Conservation (phyloP, 495 filamentous ascomycete genomes). For the Penicillium lividum region DNA sequence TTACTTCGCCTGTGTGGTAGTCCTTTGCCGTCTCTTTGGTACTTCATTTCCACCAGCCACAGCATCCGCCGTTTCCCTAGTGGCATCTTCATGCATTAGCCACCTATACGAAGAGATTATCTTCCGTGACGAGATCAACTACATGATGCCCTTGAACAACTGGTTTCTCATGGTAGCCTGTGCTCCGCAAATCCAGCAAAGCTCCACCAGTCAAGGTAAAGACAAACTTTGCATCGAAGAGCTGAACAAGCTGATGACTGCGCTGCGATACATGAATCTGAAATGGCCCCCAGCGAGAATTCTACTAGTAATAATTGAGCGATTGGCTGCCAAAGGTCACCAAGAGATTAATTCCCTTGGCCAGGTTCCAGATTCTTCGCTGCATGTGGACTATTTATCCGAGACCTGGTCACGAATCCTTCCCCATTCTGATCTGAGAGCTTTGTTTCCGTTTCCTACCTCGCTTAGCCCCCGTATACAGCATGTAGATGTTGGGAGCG, state of each 20-base stretch:
- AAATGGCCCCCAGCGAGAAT: neutral
- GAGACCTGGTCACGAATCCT: neutral
- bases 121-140: conserved; percentile 13
- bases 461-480: neutral
- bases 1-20: neutral
- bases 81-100: neutral
- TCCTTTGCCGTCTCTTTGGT: neutral
- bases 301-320: neutral
- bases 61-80: neutral
- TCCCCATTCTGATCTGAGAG: neutral
- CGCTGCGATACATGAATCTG: neutral
- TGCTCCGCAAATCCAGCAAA: conserved; percentile 14
- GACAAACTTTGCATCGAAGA: neutral
- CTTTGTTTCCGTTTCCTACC: neutral
- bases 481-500: neutral
- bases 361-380: neutral
- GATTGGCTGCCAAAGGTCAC: neutral
- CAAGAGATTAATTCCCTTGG: neutral
- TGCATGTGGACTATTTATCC: neutral
- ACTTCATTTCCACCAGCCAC: neutral
- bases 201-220: conserved; percentile 1
- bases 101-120: neutral
- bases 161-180: conserved; percentile 17
- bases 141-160: conserved; percentile 13
- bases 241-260: neutral